Evolutionary conservation across 495 filamentous ascomycete species (phyloP).

Genomic region (Filosporella fistucella): DNA sequence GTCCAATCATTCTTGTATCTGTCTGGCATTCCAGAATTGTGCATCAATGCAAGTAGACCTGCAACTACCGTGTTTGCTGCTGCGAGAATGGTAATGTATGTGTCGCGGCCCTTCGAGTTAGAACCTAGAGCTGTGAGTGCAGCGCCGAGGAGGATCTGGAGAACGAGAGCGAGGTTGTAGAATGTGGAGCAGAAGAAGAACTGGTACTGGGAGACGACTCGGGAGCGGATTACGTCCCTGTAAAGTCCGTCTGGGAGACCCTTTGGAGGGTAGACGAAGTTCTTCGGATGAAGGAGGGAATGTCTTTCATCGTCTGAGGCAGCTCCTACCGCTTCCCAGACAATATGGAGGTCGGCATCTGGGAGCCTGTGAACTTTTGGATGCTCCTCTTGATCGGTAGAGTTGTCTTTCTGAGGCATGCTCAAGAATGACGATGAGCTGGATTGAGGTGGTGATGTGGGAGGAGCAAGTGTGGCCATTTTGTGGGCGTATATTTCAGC

Average conservation of each 20-base stretch:
- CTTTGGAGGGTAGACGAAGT: conserved; percentile 7
- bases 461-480: too few relatives aligned
- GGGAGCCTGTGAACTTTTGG: conserved; percentile 1
- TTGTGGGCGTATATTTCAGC: too few relatives aligned
- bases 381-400: too few relatives aligned
- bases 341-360: background rate
- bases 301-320: background rate
- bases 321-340: conserved; percentile 5
- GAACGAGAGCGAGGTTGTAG: conserved; percentile 11
- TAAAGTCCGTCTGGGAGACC: conserved; percentile 13
- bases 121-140: conserved; percentile 8
- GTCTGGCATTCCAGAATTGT: conserved; percentile 17
- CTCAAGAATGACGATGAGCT: too few relatives aligned
- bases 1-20: conserved; percentile 14
- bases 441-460: too few relatives aligned
- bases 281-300: background rate
- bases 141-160: conserved; percentile 17
- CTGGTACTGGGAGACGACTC: background rate
- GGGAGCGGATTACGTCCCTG: conserved; percentile 1
- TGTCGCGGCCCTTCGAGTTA: background rate
- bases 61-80: conserved; percentile 17
- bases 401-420: too few relatives aligned
- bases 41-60: conserved; percentile 16
- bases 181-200: conserved; percentile 6
- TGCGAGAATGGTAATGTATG: conserved; percentile 11